phyloP scores from a whole-genome alignment of 805 yeast species.

The Vanderwaltozyma tropicalis region DNA sequence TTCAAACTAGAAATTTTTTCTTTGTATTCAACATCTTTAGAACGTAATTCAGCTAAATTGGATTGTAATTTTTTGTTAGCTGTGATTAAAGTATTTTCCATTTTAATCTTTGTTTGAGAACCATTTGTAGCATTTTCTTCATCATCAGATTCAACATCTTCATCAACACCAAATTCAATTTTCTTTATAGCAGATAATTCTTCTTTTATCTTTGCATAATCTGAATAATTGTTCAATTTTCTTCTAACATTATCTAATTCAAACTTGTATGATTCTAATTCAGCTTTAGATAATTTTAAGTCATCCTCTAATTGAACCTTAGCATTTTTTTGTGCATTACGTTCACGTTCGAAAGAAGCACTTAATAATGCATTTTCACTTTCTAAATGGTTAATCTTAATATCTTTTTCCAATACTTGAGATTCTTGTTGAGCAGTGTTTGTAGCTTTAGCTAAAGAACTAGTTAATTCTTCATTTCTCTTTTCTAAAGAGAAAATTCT shows the following conservation, averaged over 20 bases:
- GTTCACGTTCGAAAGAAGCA: slow-evolving; percentile 24
- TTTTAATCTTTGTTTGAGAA: slow-evolving; percentile 19
- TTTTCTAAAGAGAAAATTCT: slow-evolving; percentile 63
- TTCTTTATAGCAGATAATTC: slow-evolving; percentile 65
- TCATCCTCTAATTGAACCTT: slow-evolving; percentile 24
- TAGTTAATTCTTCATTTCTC: slow-evolving; percentile 64
- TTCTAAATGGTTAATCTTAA: slow-evolving; percentile 38
- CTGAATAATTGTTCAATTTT: slow-evolving; percentile 43
- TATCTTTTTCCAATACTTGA: slow-evolving; percentile 31
- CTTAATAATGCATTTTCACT: slow-evolving; percentile 47
- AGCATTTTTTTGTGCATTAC: slow-evolving; percentile 9
- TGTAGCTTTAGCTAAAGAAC: slow-evolving; percentile 48
- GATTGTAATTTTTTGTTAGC: slow-evolving; percentile 65
- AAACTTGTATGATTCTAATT: slow-evolving; percentile 35
- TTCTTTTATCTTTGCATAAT: slow-evolving; percentile 71
- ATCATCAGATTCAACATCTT: slow-evolving; percentile 22
- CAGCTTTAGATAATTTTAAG: slow-evolving; percentile 34
- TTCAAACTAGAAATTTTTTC: slow-evolving; percentile 35
- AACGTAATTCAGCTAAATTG: slow-evolving; percentile 57
- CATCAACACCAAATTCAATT: slow-evolving; percentile 58
- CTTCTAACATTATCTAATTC: slow-evolving; percentile 44
- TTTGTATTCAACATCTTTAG: slow-evolving; percentile 41
- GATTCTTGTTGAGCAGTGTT: slow-evolving; percentile 35
- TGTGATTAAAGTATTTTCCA: slow-evolving; percentile 53
- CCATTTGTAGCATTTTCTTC: slow-evolving; percentile 25